Conservation (phyloP, 2,329 filamentous ascomycete species). For the Penicillium corylophilum region DNA sequence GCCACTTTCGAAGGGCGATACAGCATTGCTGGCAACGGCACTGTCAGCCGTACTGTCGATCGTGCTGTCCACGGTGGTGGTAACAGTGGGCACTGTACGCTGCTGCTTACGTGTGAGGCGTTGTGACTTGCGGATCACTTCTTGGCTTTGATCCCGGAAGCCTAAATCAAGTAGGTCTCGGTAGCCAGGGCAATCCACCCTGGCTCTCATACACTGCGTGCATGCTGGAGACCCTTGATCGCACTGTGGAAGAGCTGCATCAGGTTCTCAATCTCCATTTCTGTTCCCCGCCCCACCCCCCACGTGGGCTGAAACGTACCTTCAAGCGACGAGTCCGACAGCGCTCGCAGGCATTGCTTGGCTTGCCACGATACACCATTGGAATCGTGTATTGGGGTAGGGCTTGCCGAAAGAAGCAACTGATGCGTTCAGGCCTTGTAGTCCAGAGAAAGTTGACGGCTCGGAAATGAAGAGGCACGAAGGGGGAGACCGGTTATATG, state of each 20-base stretch:
- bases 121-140: neutral
- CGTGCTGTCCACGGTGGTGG: too few relatives aligned
- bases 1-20: neutral
- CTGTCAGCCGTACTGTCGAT: too few relatives aligned
- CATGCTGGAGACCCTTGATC: neutral
- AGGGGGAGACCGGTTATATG: neutral
- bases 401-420: neutral
- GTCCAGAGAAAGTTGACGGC: neutral
- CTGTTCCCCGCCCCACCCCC: too few relatives aligned
- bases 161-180: neutral
- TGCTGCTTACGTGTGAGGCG: neutral
- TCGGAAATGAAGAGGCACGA: too few relatives aligned
- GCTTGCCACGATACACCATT: conserved; percentile 17
- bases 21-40: neutral
- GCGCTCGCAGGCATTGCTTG: conserved; percentile 10
- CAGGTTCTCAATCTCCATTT: neutral
- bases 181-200: neutral
- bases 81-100: neutral
- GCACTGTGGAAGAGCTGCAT: neutral
- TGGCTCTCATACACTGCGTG: neutral
- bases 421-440: neutral
- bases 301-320: neutral
- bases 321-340: conserved; percentile 14
- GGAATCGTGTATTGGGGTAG: too few relatives aligned
- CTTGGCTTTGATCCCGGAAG: neutral